A percentile compares a stretch with the other conserved stretches of the same genome.
These are phyloP conservation scores for Candida glaebosa DNA, from an alignment of 805 yeast species.

Conservation along the genomic window DNA sequence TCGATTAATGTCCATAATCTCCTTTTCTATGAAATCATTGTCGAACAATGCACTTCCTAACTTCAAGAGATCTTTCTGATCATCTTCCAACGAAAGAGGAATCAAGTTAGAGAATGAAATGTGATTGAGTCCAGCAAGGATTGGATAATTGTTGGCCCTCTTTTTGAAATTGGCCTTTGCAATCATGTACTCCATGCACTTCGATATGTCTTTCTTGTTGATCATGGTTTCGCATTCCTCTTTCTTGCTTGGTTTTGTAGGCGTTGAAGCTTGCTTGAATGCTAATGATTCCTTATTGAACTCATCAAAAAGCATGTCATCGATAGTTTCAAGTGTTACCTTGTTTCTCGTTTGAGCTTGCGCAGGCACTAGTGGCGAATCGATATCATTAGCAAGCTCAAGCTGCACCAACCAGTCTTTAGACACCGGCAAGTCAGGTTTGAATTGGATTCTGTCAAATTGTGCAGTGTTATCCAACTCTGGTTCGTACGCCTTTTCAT, in stretches of 20 bases:
- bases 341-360: constrained; percentile 15
- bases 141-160: constrained; percentile 28
- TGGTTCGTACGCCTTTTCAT: constrained; percentile 72
- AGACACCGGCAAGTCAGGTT: constrained; percentile 47
- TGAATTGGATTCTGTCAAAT: constrained; percentile 33
- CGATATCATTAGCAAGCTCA: constrained; percentile 45
- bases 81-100: constrained; percentile 11
- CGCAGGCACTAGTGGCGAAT: constrained; percentile 38
- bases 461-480: constrained; percentile 41
- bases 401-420: constrained; percentile 66
- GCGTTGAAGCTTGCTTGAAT: constrained; percentile 20
- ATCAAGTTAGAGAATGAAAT: constrained; percentile 20
- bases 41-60: constrained; percentile 61
- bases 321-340: constrained; percentile 36
- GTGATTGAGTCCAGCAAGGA: constrained; percentile 8
- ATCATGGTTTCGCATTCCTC: constrained; percentile 8
- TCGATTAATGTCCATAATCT: constrained; percentile 9
- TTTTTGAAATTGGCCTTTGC: constrained; percentile 17
- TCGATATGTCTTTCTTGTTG: constrained; percentile 9
- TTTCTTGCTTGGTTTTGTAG: constrained; percentile 13
- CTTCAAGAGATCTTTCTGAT: constrained; percentile 43
- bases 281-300: constrained; percentile 26
- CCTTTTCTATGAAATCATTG: constrained; percentile 8
- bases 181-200: constrained; percentile 17
- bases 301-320: constrained; percentile 46